A percentile compares a stretch with the other conserved stretches of the same genome.
phyloP scores from a whole-genome alignment of 495 filamentous ascomycete genomes.

The Xylaria longipes region DNA sequence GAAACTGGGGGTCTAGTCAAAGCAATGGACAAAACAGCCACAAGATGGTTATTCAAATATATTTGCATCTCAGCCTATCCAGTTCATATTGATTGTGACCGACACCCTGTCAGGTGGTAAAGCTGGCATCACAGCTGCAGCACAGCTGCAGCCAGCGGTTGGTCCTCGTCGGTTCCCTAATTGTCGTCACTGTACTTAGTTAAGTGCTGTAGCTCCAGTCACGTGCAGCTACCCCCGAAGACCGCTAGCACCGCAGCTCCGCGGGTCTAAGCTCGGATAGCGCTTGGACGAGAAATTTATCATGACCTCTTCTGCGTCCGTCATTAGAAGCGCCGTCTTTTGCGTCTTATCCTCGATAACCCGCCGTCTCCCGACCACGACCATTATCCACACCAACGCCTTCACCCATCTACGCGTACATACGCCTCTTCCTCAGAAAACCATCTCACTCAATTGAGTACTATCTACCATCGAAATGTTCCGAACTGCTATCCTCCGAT shows the following conservation, averaged over 20 bases:
- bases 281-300: constrained; percentile 53
- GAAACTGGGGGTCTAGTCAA: neutral
- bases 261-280: constrained; percentile 10
- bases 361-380: constrained; percentile 10
- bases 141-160: neutral
- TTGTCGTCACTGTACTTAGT: neutral
- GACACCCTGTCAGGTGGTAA: neutral
- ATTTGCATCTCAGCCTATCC: neutral
- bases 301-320: constrained; percentile 35
- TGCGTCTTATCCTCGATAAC: neutral
- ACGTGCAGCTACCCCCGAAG: constrained; percentile 26
- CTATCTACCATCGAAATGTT: constrained; percentile 69
- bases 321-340: constrained; percentile 25
- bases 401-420: neutral
- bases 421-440: neutral
- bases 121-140: no score
- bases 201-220: neutral
- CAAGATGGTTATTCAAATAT: neutral
- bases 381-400: constrained; percentile 23
- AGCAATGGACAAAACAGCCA: neutral
- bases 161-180: no score
- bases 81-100: neutral
- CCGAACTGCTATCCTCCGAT: constrained; percentile 78
- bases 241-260: constrained; percentile 23
- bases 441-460: constrained; percentile 30